Evolutionary conservation across 148 eudicot genomes (phyloP).

Genomic region (Gaultheria prostrata): DNA sequence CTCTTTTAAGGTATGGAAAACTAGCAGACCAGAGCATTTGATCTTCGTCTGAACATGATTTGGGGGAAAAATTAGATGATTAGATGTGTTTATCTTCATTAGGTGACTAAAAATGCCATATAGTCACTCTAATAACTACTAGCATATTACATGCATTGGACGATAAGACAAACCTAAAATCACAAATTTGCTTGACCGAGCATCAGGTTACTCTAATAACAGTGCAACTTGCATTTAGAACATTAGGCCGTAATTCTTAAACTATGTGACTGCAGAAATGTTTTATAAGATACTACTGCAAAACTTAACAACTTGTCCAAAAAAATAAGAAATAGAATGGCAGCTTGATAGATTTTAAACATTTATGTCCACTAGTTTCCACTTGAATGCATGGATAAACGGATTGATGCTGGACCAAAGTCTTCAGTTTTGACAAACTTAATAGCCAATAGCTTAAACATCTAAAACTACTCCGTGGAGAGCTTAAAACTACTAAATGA

Average conservation of each 20-base stretch:
- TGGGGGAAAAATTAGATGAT: neutral
- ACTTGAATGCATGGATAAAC: neutral
- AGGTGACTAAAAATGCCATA: neutral
- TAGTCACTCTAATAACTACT: neutral
- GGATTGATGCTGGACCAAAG: neutral
- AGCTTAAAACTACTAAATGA: neutral
- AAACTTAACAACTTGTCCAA: neutral
- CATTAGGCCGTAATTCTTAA: neutral
- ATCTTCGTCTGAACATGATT: neutral
- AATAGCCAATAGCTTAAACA: neutral
- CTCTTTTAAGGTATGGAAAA: neutral
- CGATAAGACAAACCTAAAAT: neutral
- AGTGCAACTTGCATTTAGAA: neutral
- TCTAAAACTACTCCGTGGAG: constrained; percentile 11
- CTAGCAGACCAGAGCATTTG: neutral
- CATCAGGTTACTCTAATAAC: neutral
- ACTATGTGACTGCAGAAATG: neutral
- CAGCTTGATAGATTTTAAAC: neutral
- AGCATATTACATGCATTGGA: neutral
- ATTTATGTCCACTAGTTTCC: neutral
- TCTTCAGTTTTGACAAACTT: neutral
- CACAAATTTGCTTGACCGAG: neutral
- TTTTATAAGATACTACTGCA: neutral
- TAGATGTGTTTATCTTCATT: neutral
- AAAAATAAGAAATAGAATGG: neutral